These are phyloP conservation scores for Eucalyptus caleyi DNA, from an alignment of 345 rosid genomes.

Conservation along the genomic window DNA sequence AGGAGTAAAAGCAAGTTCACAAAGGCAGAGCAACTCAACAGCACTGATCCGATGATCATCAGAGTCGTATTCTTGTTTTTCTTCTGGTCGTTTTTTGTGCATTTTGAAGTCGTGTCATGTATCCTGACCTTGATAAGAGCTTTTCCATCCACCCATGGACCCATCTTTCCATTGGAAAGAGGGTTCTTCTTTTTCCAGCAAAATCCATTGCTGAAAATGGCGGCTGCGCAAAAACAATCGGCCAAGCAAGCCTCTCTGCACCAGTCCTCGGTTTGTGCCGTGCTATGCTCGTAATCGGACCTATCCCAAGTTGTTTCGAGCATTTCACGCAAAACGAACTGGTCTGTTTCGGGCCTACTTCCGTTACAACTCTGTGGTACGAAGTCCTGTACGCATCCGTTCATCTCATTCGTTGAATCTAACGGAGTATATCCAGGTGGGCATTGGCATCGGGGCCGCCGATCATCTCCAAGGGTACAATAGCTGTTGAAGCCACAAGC, in stretches of 20 bases:
- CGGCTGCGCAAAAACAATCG: too few relatives aligned
- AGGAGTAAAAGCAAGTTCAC: not conserved
- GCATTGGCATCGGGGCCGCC: too few relatives aligned
- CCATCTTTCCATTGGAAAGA: not conserved
- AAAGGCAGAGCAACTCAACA: not conserved
- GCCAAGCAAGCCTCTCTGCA: too few relatives aligned
- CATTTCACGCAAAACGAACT: too few relatives aligned
- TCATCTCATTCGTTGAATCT: too few relatives aligned
- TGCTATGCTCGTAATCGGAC: accelerated
- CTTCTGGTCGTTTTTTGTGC: not conserved
- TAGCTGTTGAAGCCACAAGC: slow-evolving; percentile 51
- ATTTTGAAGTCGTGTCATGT: not conserved
- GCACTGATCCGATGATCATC: not conserved
- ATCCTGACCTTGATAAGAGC: slow-evolving; percentile 2
- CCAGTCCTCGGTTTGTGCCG: too few relatives aligned
- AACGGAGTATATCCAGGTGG: too few relatives aligned
- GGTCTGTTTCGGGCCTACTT: too few relatives aligned
- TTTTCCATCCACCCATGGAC: accelerated
- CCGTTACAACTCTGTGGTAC: too few relatives aligned
- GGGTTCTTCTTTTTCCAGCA: not conserved
- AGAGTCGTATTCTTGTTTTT: not conserved
- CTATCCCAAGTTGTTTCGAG: accelerated
- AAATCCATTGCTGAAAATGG: accelerated
- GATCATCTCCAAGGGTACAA: slow-evolving; percentile 13
- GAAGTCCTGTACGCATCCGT: too few relatives aligned